Base-by-base conservation (phyloP, 495 filamentous ascomycete genomes). In the Lasiosphaeriaceae sp. region DNA sequence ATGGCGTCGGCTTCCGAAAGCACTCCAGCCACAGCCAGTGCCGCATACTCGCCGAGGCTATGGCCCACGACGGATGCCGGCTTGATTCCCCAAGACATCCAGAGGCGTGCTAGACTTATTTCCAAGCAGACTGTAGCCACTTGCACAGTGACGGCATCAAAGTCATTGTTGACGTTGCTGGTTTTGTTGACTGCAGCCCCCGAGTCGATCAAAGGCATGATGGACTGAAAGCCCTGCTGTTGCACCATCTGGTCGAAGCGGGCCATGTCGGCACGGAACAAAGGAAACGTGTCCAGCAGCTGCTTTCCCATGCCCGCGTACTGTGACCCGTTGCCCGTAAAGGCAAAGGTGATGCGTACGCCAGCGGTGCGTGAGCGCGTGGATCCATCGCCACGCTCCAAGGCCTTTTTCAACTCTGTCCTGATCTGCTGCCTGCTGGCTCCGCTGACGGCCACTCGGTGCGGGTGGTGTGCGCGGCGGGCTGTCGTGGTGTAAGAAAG, bases 401-500 rank as follows among this genome's bases (percentile, higher is more conserved):
- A 9, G 9, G 26, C 14, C 16, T 44, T 35, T 11, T 29, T 9
- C 14, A 53, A 19, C 37, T 44, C 20, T 16, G 39, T 20, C 17
- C 23, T 23, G 29, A 52, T 20, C 3, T 52, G 29, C 9, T 41
- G 9, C 3, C 29, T 21, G 7, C 16, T 23, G 2, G 63, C 59
- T 0, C 45, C 67, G 14, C 55, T 46, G 17, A 70, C 47, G 7
- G 68, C 62, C 14, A 72, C 50, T 22, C 88, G 80, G 63, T 80
- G 81, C 8, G 77, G 74, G 61, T 90, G 83, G 54, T 89, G 87
- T 16, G 83, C 76, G 1, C 88, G 81, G 43, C 88, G 79, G 34
- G 86, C 87, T 7, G 85, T 90, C 0, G 87, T 86, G 1, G 88
- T 89, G 64, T 90, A 91, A 12, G 86, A 80, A 17, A 89, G 73